Base-by-base conservation (phyloP, 495 filamentous ascomycete species). In the Penicillium pulvis region DNA sequence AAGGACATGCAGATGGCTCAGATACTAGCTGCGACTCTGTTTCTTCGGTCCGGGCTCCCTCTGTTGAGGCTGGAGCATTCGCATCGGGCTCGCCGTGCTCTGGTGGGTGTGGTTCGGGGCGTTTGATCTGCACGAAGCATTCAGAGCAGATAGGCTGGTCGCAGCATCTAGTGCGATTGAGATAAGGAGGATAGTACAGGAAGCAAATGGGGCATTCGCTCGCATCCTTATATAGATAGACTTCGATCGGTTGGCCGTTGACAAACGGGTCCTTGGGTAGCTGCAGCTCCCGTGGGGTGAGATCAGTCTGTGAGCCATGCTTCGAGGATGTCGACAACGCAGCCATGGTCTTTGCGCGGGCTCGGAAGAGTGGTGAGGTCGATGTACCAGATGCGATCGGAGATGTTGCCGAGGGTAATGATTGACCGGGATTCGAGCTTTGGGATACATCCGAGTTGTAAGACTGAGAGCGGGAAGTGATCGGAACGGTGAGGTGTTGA, bases 81-180 rank as follows among this genome's bases (percentile, higher is more conserved):
- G 80, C 55, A 51, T 83, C 73, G 8, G 83, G 70, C 45, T 86
- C 83, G 6, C 82, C 82, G 55, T 96, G 91, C 71, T 98, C 94
- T 11, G 94, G 94, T 43, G 91, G 88, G 75, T 98, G 94, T 14
- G 94, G 94, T 65, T 98, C 94, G 9, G 93, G 91, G 24, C 94
- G 85, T 77, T 96, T 98, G 69, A 98, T 98, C 69, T 98, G 94
- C 9, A 98, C 95, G 65, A 98, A 98, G 70, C 94, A 98, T 76
- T 98, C 94, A 47, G 94, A 98, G 77, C 94, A 98, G 56, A 98
- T 98, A 6, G 91, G 82, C 69, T 98, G 94, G 65, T 96, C 93
- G 71, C 94, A 98, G 69, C 94, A 98, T 61, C 94, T 80, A 3
- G 94, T 98, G 48, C 88, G 89, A 70, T 98, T 98, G n/a, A 98